phyloP scores from a whole-genome alignment of 1,139 yeast genomes.

The Pichiaceae sp. region DNA sequence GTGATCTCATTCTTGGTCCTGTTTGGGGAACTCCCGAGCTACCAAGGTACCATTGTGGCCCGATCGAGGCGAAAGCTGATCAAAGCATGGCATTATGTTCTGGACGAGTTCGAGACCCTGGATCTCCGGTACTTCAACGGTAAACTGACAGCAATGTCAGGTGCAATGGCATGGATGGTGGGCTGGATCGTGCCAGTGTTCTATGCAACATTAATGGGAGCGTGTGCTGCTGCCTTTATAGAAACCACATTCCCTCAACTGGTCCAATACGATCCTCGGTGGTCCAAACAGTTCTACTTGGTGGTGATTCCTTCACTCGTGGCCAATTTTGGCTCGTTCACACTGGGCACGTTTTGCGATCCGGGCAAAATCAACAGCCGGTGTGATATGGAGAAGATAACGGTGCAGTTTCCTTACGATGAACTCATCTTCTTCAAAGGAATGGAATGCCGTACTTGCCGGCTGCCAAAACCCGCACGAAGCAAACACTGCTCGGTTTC shows the following conservation, averaged over 20 bases:
- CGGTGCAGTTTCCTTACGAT: conserved; percentile 31
- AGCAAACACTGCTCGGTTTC: conserved; percentile 85
- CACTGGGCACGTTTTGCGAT: conserved; percentile 39
- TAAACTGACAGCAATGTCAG: not conserved
- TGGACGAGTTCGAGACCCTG: not conserved
- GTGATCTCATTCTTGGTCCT: conserved; percentile 25
- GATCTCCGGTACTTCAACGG: conserved; percentile 1
- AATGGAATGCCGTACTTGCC: conserved; percentile 40
- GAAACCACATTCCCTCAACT: conserved; percentile 25
- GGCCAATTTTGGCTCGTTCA: conserved; percentile 30
- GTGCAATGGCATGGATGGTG: conserved; percentile 4
- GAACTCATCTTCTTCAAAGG: conserved; percentile 48
- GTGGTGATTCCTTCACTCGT: conserved; percentile 28
- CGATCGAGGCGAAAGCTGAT: conserved; percentile 11
- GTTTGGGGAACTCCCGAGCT: conserved; percentile 49
- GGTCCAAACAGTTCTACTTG: conserved; percentile 10
- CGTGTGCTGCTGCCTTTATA: conserved; percentile 42
- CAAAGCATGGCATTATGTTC: not conserved
- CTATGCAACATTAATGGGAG: conserved; percentile 34
- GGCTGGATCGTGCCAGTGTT: conserved; percentile 44
- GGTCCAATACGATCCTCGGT: conserved; percentile 3
- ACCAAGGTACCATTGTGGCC: conserved; percentile 30
- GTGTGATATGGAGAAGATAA: conserved; percentile 25
- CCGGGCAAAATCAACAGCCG: conserved; percentile 41
- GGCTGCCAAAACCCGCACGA: conserved; percentile 67